Conservation (phyloP, 2,329 filamentous ascomycete species). For the Aspergillus sp. region DNA sequence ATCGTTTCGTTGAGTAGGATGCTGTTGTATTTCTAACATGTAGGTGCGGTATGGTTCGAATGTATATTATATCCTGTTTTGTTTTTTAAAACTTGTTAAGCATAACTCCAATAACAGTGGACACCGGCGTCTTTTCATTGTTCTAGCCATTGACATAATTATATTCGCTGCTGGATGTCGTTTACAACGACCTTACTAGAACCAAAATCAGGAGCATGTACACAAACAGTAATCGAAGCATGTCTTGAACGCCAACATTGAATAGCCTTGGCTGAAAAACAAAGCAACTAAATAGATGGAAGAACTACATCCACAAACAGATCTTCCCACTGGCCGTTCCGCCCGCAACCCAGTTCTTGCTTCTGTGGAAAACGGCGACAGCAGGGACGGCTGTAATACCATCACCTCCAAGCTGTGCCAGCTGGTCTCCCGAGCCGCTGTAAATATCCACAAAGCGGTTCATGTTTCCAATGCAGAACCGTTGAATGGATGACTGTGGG, state of each 20-base stretch:
- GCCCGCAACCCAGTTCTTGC: constrained; percentile 84
- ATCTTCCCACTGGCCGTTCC: constrained; percentile 91
- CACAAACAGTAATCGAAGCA: not conserved
- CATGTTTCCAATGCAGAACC: constrained; percentile 95
- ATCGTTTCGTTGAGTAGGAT: not conserved
- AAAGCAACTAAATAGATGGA: not conserved
- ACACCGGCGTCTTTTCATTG: too few species aligned
- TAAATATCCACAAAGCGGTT: constrained; percentile 95
- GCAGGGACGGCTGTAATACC: constrained; percentile 93
- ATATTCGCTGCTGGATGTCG: too few species aligned
- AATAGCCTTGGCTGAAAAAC: not conserved
- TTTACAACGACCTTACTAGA: too few species aligned
- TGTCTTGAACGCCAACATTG: not conserved
- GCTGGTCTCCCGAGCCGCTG: constrained; percentile 75
- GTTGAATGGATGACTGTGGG: constrained; percentile 76
- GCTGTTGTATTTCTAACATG: not conserved
- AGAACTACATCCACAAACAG: constrained; percentile 76
- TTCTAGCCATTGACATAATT: too few species aligned
- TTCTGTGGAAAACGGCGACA: constrained; percentile 86
- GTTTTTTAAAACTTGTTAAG: not conserved
- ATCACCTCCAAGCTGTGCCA: constrained; percentile 85
- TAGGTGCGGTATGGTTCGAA: not conserved
- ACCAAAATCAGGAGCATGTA: not conserved
- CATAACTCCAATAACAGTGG: too few species aligned
- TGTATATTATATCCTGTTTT: not conserved